phyloP scores from a whole-genome alignment of 108 stramenopile genomes.

The Mediolabrus comicus region DNA sequence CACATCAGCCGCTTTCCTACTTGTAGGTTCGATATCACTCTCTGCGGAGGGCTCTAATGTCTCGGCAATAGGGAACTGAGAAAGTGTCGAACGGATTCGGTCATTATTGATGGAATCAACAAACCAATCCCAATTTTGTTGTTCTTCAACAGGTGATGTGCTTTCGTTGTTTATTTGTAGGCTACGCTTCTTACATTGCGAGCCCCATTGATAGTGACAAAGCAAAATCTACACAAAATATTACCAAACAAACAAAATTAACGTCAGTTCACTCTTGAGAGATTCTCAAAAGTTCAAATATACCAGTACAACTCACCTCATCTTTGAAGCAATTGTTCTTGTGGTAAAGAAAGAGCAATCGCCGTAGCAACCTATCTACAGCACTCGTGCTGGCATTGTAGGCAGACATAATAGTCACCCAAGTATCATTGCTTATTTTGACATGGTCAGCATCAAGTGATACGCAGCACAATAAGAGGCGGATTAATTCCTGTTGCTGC shows the following conservation, averaged over 20 bases:
- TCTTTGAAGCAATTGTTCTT: slow-evolving; percentile 9
- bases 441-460: slow-evolving; percentile 31
- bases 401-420: slow-evolving; percentile 34
- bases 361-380: slow-evolving; percentile 28
- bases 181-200: neutral
- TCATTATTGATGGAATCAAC: slow-evolving; percentile 50
- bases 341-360: slow-evolving; percentile 35
- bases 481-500: slow-evolving; percentile 37
- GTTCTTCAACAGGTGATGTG: neutral
- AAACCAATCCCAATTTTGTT: slow-evolving; percentile 61
- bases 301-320: slow-evolving; percentile 14
- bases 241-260: neutral
- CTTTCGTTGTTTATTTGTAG: neutral
- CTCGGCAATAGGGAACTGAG: slow-evolving; percentile 58
- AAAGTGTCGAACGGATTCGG: slow-evolving; percentile 57
- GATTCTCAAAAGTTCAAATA: neutral
- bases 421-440: slow-evolving; percentile 31
- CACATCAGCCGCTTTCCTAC: neutral
- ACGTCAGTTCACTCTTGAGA: neutral
- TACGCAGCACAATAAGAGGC: slow-evolving; percentile 49
- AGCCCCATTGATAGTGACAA: slow-evolving; percentile 1
- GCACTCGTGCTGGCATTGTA: slow-evolving; percentile 45
- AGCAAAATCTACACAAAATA: neutral
- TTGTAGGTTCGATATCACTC: slow-evolving; percentile 5
- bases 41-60: slow-evolving; percentile 16